phyloP scores from a whole-genome alignment of 2,329 filamentous ascomycete genomes.

The Atkinsonella texensis region DNA sequence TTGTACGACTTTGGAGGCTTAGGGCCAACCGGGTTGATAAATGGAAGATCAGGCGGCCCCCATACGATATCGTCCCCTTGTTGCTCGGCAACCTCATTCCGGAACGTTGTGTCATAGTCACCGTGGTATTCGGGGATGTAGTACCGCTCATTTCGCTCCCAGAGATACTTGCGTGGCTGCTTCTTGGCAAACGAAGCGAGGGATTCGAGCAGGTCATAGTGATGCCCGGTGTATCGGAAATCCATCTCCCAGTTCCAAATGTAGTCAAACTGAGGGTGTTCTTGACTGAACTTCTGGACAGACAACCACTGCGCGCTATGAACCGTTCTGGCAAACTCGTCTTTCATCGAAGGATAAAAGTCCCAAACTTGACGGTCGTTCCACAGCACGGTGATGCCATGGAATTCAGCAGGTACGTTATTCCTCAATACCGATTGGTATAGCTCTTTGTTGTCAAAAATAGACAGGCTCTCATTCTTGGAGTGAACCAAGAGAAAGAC shows the following conservation, averaged over 20 bases:
- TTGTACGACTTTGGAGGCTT: slow-evolving; percentile 46
- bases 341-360: slow-evolving; percentile 65
- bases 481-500: slow-evolving; percentile 72
- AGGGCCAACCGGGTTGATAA: slow-evolving; percentile 50
- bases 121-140: slow-evolving; percentile 61
- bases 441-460: slow-evolving; percentile 45
- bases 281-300: slow-evolving; percentile 62
- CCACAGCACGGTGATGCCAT: slow-evolving; percentile 61
- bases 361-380: slow-evolving; percentile 61
- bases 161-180: slow-evolving; percentile 60
- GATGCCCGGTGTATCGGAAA: slow-evolving; percentile 65
- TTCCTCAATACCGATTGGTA: slow-evolving; percentile 49
- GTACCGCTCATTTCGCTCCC: slow-evolving; percentile 62
- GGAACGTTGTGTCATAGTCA: slow-evolving; percentile 54
- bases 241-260: slow-evolving; percentile 88
- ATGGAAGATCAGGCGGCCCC: slow-evolving; percentile 50
- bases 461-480: slow-evolving; percentile 46
- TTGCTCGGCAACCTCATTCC: slow-evolving; percentile 45
- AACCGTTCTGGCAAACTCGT: slow-evolving; percentile 41
- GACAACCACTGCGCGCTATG: slow-evolving; percentile 57
- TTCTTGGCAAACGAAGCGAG: slow-evolving; percentile 49
- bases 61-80: slow-evolving; percentile 48
- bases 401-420: slow-evolving; percentile 57
- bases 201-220: slow-evolving; percentile 66
- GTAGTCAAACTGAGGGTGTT: slow-evolving; percentile 68